Conservation (phyloP, 352 stramenopile genomes). For the Stephanocyclus meneghinianus region DNA sequence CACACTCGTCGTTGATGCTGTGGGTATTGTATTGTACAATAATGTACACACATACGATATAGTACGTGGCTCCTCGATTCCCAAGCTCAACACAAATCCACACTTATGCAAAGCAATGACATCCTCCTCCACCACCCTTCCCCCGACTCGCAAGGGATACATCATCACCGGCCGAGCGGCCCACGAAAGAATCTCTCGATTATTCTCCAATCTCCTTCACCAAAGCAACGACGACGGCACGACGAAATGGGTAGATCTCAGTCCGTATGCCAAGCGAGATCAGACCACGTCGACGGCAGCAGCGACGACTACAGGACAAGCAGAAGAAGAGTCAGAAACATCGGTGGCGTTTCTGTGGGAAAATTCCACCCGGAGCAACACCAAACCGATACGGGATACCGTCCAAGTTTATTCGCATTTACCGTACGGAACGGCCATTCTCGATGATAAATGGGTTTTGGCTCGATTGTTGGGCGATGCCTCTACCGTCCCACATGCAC, state of each 20-base stretch:
- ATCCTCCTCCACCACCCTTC: neutral
- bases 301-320: neutral
- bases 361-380: conserved; percentile 67
- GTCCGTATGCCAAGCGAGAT: conserved; percentile 15
- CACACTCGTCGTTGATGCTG: no score
- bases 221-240: neutral
- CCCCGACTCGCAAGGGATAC: neutral
- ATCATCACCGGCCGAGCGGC: conserved; percentile 35
- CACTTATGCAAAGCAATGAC: neutral
- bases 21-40: no score
- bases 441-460: conserved; percentile 79
- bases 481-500: no score
- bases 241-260: conserved; percentile 27
- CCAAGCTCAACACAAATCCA: no score
- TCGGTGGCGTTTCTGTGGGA: conserved; percentile 72
- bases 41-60: no score
- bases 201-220: conserved; percentile 17
- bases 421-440: conserved; percentile 64
- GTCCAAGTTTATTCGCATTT: conserved; percentile 68
- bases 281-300: no score
- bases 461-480: conserved; percentile 37
- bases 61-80: no score
- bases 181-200: conserved; percentile 16
- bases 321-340: neutral
- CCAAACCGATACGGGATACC: conserved; percentile 55